Conservation (phyloP, 164 flowering plant genomes). For the Aristolochia fimbriata region DNA sequence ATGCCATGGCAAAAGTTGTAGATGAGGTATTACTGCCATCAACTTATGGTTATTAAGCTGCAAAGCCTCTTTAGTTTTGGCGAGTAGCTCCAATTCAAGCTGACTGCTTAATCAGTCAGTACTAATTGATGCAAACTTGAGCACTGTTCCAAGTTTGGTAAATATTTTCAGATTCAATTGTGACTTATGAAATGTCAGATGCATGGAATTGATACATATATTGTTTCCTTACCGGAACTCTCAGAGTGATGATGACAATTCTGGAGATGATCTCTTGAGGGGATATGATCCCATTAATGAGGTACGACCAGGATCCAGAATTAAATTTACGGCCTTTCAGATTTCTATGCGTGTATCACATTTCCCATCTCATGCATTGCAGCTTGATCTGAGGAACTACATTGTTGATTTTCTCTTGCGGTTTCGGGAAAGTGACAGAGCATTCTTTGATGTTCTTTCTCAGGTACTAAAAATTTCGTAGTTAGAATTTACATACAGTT, state of each 20-base stretch:
- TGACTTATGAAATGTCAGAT: too few species aligned
- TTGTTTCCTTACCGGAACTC: conserved; percentile 2
- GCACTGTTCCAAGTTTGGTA: too few species aligned
- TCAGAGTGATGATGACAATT: conserved; percentile 53
- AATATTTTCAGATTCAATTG: too few species aligned
- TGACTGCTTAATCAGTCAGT: too few species aligned
- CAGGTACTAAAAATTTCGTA: conserved; percentile 36
- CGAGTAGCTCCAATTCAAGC: too few species aligned
- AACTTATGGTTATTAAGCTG: background rate
- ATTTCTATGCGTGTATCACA: background rate
- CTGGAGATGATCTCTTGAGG: conserved; percentile 49
- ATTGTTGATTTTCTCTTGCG: conserved; percentile 50
- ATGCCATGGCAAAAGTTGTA: conserved; percentile 63
- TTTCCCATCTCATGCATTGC: conserved; percentile 1
- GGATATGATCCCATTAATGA: conserved; percentile 69
- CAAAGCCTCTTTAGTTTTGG: background rate
- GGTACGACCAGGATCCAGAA: conserved; percentile 25
- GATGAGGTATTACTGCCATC: conserved; percentile 35
- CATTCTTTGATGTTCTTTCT: conserved; percentile 49
- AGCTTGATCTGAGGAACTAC: conserved; percentile 69
- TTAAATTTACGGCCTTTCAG: background rate
- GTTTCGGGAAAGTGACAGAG: conserved; percentile 38
- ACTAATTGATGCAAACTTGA: too few species aligned
- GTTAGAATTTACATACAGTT: background rate
- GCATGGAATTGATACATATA: background rate